Evolutionary conservation across 1,284 basidiomycete genomes (phyloP).

Genomic region (Puccinia hordei): DNA sequence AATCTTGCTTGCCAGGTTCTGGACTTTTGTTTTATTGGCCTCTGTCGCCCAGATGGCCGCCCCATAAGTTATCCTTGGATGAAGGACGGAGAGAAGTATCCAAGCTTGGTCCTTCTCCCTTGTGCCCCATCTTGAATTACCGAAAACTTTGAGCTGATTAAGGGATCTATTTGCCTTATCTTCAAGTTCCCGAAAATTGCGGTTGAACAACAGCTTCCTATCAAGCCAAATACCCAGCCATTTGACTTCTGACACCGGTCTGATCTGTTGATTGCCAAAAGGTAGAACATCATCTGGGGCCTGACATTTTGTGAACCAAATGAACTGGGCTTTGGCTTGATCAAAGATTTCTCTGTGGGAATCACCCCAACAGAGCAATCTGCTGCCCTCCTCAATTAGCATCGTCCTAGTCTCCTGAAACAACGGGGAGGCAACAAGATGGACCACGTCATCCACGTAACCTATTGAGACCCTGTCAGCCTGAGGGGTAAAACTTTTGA

Average conservation of each 20-base stretch:
- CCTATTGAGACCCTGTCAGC: not conserved
- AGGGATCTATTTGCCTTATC: not conserved
- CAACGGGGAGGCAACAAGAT: not conserved
- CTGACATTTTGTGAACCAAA: not conserved
- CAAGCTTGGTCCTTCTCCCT: not conserved
- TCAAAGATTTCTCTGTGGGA: not conserved
- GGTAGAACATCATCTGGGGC: too few species aligned
- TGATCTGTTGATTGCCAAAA: too few species aligned
- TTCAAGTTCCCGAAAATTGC: not conserved
- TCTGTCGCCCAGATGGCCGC: not conserved
- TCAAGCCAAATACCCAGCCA: not conserved
- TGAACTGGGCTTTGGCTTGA: constrained; percentile 1
- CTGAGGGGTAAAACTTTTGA: not conserved
- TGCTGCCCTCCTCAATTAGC: not conserved
- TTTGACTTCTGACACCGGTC: too few species aligned
- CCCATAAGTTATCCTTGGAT: not conserved
- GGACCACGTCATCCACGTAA: constrained; percentile 3
- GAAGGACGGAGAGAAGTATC: not conserved
- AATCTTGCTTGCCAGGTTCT: not conserved
- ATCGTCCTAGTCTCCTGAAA: too few species aligned
- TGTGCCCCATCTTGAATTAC: not conserved
- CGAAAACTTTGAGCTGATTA: too few species aligned
- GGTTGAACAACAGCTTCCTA: not conserved
- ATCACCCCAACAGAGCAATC: not conserved
- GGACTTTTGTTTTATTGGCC: too few species aligned